phyloP scores from a whole-genome alignment of 805 yeast species.

The Sugiyamaella valdiviana region DNA sequence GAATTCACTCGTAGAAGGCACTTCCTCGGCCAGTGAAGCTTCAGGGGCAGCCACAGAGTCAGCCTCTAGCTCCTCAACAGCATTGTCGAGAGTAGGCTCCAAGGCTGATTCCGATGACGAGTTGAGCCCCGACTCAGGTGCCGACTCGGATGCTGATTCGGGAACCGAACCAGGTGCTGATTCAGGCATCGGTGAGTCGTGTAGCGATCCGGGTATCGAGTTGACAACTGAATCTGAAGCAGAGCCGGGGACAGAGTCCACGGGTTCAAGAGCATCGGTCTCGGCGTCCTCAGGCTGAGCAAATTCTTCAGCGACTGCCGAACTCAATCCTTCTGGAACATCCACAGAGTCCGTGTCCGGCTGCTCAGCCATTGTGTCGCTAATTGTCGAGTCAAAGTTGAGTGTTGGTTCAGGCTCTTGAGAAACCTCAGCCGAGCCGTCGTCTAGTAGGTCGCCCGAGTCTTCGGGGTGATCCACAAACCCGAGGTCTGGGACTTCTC shows the following conservation, averaged over 20 bases:
- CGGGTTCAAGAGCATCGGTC: too few species aligned
- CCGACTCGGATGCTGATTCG: neutral
- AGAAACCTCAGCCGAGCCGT: neutral
- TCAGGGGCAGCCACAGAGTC: neutral
- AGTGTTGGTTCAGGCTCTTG: neutral
- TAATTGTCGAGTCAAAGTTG: neutral
- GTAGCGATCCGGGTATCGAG: neutral
- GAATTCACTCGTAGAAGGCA: too few species aligned
- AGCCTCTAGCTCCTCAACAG: neutral
- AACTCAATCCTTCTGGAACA: neutral
- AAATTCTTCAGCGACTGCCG: too few species aligned
- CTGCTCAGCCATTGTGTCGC: too few species aligned
- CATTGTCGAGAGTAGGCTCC: neutral
- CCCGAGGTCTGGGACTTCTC: neutral
- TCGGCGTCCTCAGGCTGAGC: too few species aligned
- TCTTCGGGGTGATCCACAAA: neutral
- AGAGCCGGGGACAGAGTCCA: neutral
- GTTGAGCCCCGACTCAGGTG: neutral
- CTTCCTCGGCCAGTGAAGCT: too few species aligned
- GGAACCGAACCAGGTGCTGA: neutral
- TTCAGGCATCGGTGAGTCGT: too few species aligned
- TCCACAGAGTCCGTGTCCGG: neutral
- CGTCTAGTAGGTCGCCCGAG: neutral
- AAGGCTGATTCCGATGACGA: too few species aligned
- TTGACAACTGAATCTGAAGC: neutral